Conservation (phyloP, 441 rosid species). For the Cnidoscolus chayamansa region DNA sequence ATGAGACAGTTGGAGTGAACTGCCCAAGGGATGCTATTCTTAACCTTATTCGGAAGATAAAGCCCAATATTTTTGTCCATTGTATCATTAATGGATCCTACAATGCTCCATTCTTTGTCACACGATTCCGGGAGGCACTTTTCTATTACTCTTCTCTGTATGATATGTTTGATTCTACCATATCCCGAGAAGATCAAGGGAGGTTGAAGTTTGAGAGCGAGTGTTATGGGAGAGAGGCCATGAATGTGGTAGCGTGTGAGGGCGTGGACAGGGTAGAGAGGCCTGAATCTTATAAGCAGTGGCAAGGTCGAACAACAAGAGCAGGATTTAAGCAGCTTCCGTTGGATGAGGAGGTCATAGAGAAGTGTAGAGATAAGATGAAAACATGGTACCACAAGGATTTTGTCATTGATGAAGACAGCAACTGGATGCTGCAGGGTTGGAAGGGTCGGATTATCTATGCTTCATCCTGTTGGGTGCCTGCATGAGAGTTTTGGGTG, state of each 20-base stretch:
- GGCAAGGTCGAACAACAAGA: slow-evolving; percentile 57
- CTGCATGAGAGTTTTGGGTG: slow-evolving; percentile 24
- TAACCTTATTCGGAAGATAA: slow-evolving; percentile 55
- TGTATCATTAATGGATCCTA: slow-evolving; percentile 46
- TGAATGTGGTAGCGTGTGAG: slow-evolving; percentile 68
- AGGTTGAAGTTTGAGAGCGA: slow-evolving; percentile 62
- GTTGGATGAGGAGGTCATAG: slow-evolving; percentile 38
- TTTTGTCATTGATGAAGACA: slow-evolving; percentile 57
- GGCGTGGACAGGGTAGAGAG: slow-evolving; percentile 63
- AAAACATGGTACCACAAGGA: slow-evolving; percentile 63
- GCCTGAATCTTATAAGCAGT: slow-evolving; percentile 79
- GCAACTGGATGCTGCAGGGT: slow-evolving; percentile 67
- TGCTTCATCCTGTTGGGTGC: slow-evolving; percentile 68
- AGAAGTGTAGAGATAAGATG: slow-evolving; percentile 35
- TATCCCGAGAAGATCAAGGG: slow-evolving; percentile 42
- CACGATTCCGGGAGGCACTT: slow-evolving; percentile 28
- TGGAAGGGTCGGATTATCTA: slow-evolving; percentile 38
- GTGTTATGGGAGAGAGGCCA: slow-evolving; percentile 54
- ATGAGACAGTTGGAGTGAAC: slow-evolving; percentile 51
- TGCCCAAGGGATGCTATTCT: slow-evolving; percentile 58
- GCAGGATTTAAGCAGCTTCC: slow-evolving; percentile 66
- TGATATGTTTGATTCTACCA: slow-evolving; percentile 57
- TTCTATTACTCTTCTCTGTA: slow-evolving; percentile 61
- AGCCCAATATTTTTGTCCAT: slow-evolving; percentile 55
- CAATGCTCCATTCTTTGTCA: slow-evolving; percentile 64